Evolutionary conservation across 352 stramenopile species (phyloP).

Genomic region (Pythium coloratum): DNA sequence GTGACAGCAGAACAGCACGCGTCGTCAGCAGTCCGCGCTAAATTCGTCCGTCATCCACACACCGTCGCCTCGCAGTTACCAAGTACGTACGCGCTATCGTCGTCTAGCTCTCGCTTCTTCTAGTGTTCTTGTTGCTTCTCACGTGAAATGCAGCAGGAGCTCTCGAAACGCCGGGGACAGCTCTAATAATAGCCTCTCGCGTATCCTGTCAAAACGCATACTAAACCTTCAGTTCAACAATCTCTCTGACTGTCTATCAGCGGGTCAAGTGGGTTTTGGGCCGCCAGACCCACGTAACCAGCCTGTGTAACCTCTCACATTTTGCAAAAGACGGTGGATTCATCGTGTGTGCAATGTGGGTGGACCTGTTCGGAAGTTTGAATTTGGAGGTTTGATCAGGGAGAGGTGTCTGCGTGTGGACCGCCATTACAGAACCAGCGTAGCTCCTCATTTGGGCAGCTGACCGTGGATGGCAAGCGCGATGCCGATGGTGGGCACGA

Average conservation of each 20-base stretch:
- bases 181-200: constrained; percentile 9
- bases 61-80: background rate
- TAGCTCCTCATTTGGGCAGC: constrained; percentile 4
- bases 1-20: background rate
- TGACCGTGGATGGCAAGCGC: constrained; percentile 24
- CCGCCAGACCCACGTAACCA: background rate
- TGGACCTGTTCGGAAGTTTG: constrained; percentile 29
- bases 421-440: background rate
- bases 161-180: background rate
- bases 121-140: background rate
- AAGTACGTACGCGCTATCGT: background rate
- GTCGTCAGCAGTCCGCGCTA: background rate
- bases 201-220: constrained; percentile 6
- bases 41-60: background rate
- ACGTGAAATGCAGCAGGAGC: background rate
- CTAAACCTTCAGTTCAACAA: constrained; percentile 21
- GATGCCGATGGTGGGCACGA: constrained; percentile 29
- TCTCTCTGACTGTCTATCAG: constrained; percentile 8
- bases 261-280: constrained; percentile 10
- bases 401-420: background rate
- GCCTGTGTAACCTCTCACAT: background rate
- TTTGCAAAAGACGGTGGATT: constrained; percentile 1
- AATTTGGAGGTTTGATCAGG: constrained; percentile 15
- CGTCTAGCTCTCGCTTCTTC: background rate
- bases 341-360: background rate